Evolutionary conservation across 2,329 filamentous ascomycete genomes (phyloP).

Genomic region (Colletotrichum chrysophilum): DNA sequence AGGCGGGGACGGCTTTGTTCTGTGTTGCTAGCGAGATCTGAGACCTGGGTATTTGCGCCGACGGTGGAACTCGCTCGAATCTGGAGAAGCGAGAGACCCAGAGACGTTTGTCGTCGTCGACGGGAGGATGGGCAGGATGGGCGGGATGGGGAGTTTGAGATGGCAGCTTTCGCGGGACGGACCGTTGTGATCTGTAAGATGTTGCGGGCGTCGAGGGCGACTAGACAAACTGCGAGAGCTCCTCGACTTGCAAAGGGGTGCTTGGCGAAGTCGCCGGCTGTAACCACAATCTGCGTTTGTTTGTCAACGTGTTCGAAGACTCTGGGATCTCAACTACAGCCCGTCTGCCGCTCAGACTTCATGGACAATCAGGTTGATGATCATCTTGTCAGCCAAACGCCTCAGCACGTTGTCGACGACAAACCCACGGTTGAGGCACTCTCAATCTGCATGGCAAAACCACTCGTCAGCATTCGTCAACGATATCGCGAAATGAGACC

Average conservation of each 20-base stretch:
- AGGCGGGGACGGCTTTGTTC: background rate
- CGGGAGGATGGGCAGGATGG: background rate
- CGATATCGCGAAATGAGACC: background rate
- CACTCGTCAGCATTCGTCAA: background rate
- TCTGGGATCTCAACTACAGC: background rate
- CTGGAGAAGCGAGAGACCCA: background rate
- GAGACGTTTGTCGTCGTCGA: background rate
- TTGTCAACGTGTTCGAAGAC: background rate
- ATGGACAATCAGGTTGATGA: background rate
- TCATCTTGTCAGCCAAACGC: background rate
- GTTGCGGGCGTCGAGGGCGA: background rate
- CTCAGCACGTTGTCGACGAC: background rate
- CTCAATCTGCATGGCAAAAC: background rate
- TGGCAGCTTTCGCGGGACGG: background rate
- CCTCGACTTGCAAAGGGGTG: background rate
- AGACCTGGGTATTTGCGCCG: background rate
- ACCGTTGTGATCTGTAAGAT: background rate
- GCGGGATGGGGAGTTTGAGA: background rate
- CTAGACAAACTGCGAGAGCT: background rate
- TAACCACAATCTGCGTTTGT: background rate
- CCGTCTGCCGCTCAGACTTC: background rate
- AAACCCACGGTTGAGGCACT: background rate
- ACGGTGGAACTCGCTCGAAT: background rate
- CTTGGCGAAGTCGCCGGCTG: background rate
- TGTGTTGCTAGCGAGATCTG: background rate